Conservation (phyloP, 2,329 filamentous ascomycete species). For the Fusarium ambrosium region DNA sequence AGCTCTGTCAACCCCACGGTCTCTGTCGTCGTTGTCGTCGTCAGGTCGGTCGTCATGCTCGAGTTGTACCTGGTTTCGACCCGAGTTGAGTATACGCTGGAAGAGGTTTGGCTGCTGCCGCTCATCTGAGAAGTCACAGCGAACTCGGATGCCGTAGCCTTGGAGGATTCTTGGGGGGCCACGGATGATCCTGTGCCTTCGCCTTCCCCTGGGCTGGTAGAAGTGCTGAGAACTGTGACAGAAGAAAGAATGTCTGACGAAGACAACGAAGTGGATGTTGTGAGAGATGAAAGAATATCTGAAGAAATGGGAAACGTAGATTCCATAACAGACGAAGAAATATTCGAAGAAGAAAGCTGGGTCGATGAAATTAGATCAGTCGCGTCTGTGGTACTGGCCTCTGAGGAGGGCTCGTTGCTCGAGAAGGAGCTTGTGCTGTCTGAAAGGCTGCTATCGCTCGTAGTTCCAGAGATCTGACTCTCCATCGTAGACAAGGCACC, state of each 20-base stretch:
- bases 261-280: not conserved
- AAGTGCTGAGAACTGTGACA: not conserved
- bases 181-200: not conserved
- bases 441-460: not conserved
- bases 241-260: conserved; percentile 1
- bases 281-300: not conserved
- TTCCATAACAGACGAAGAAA: not conserved
- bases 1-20: not conserved
- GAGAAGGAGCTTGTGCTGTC: conserved; percentile 5
- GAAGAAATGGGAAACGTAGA: not conserved
- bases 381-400: not conserved
- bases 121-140: not conserved
- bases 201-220: not conserved
- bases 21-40: not conserved
- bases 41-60: not conserved
- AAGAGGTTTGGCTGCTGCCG: not conserved
- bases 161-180: not conserved
- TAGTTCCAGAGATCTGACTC: not conserved
- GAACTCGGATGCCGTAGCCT: not conserved
- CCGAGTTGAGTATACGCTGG: not conserved
- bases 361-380: not conserved
- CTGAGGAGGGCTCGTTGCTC: not conserved
- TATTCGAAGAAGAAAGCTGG: not conserved
- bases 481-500: not conserved
- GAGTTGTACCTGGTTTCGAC: not conserved